Percentiles rank a stretch among this genome's conserved stretches.
Evolutionary conservation across 2,329 filamentous ascomycete species (phyloP).

Genomic region (Aspergillus arachidicola): DNA sequence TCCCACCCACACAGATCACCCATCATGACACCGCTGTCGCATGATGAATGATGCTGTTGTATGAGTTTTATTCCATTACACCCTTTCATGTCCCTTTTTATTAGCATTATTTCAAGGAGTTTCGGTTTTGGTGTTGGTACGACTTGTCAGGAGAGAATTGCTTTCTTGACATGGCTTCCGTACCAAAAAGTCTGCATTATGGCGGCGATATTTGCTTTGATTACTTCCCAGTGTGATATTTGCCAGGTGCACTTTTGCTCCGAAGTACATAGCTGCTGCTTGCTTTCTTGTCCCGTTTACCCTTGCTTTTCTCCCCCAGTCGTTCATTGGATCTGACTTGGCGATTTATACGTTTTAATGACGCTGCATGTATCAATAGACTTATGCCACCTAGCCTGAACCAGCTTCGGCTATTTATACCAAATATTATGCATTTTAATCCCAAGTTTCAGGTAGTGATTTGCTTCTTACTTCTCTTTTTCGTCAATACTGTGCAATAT

Average conservation of each 20-base stretch:
- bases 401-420: background rate
- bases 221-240: slow-evolving; percentile 3
- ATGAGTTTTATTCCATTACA: slow-evolving; percentile 15
- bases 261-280: slow-evolving; percentile 7
- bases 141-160: background rate
- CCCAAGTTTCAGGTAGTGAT: background rate
- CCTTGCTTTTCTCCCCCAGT: background rate
- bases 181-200: slow-evolving; percentile 2
- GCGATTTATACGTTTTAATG: slow-evolving; percentile 18
- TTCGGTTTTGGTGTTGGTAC: slow-evolving; percentile 13
- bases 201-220: background rate
- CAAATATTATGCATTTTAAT: background rate
- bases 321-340: slow-evolving; percentile 6
- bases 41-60: slow-evolving; percentile 32
- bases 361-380: slow-evolving; percentile 20
- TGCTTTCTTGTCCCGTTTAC: slow-evolving; percentile 19
- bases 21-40: slow-evolving; percentile 36
- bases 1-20: slow-evolving; percentile 40
- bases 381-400: slow-evolving; percentile 3
- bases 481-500: background rate
- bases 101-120: slow-evolving; percentile 27
- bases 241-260: background rate
- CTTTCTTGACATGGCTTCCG: background rate
- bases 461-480: background rate
- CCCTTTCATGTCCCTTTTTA: slow-evolving; percentile 21